Conservation (phyloP, 2,329 filamentous ascomycete species). For the Sclerotinia sclerotiorum region DNA sequence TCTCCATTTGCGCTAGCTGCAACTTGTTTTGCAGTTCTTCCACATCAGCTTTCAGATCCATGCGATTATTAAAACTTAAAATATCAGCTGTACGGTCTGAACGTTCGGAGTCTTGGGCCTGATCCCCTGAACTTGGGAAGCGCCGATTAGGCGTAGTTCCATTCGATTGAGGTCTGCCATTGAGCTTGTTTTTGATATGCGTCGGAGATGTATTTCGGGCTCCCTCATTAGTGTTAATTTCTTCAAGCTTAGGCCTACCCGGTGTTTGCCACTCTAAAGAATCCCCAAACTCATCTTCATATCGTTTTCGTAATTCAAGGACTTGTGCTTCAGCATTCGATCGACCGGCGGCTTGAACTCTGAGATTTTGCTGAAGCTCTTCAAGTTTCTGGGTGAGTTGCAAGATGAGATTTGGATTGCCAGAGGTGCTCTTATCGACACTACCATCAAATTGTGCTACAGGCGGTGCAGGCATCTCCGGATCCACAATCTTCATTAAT, state of each 20-base stretch:
- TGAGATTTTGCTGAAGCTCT: slow-evolving; percentile 81
- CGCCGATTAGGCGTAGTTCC: slow-evolving; percentile 76
- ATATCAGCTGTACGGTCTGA: slow-evolving; percentile 87
- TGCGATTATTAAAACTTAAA: slow-evolving; percentile 78
- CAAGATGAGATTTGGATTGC: slow-evolving; percentile 63
- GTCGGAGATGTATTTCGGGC: slow-evolving; percentile 72
- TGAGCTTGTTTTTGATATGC: slow-evolving; percentile 58
- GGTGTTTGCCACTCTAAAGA: slow-evolving; percentile 60
- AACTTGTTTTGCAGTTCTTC: slow-evolving; percentile 93
- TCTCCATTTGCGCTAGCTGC: slow-evolving; percentile 92
- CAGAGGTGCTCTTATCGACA: slow-evolving; percentile 58
- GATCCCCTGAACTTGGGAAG: slow-evolving; percentile 62
- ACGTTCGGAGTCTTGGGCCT: slow-evolving; percentile 69
- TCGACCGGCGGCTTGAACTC: slow-evolving; percentile 78
- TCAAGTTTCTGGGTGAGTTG: slow-evolving; percentile 85
- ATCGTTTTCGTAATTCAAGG: slow-evolving; percentile 70
- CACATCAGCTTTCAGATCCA: slow-evolving; percentile 87
- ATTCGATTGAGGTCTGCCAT: slow-evolving; percentile 64
- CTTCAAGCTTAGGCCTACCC: slow-evolving; percentile 75
- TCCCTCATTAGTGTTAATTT: slow-evolving; percentile 81
- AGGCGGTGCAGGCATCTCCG: slow-evolving; percentile 50
- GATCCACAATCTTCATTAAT: slow-evolving; percentile 84
- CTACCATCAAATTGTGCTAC: slow-evolving; percentile 56
- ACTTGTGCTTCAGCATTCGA: slow-evolving; percentile 81
- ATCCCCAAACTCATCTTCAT: slow-evolving; percentile 69